phyloP scores from a whole-genome alignment of 768 basidiomycete genomes.

The Coprinopsis cinerea region DNA sequence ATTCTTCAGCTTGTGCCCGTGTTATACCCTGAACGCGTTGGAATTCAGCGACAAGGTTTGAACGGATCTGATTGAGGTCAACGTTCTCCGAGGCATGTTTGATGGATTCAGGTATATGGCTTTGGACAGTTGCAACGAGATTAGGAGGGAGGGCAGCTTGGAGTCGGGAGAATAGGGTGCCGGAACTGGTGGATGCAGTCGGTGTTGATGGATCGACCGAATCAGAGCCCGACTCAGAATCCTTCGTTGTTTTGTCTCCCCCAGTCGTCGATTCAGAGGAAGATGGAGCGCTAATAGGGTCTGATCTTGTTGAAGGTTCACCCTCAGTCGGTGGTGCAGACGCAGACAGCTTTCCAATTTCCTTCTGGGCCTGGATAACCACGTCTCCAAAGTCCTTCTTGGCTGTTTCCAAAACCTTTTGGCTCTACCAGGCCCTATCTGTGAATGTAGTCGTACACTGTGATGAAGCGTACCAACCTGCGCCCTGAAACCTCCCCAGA shows the following conservation, averaged over 20 bases:
- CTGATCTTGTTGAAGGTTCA: slow-evolving; percentile 8
- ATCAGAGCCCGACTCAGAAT: slow-evolving; percentile 1
- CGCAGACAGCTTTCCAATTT: slow-evolving; percentile 54
- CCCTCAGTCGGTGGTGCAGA: slow-evolving; percentile 1
- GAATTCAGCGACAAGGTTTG: slow-evolving; percentile 58
- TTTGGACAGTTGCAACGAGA: slow-evolving; percentile 62
- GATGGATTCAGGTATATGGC: slow-evolving; percentile 60
- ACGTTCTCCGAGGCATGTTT: slow-evolving; percentile 56
- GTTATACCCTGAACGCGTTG: slow-evolving; percentile 72
- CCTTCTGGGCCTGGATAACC: slow-evolving; percentile 76
- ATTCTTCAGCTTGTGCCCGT: slow-evolving; percentile 77
- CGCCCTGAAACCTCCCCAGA: slow-evolving; percentile 90
- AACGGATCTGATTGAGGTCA: slow-evolving; percentile 64
- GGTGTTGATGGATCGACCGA: background rate
- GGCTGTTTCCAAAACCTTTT: slow-evolving; percentile 60
- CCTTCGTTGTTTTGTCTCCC: background rate
- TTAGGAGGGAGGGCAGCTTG: slow-evolving; percentile 73
- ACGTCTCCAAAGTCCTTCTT: slow-evolving; percentile 68
- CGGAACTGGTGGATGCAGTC: slow-evolving; percentile 25
- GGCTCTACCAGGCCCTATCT: slow-evolving; percentile 43
- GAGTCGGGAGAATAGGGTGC: slow-evolving; percentile 59
- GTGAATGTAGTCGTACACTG: background rate
- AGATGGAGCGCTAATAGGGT: slow-evolving; percentile 9
- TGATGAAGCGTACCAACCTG: slow-evolving; percentile 43
- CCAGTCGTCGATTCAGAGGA: slow-evolving; percentile 4